Evolutionary conservation across 1,284 basidiomycete species (phyloP).

Genomic region (Coniophora puteana): DNA sequence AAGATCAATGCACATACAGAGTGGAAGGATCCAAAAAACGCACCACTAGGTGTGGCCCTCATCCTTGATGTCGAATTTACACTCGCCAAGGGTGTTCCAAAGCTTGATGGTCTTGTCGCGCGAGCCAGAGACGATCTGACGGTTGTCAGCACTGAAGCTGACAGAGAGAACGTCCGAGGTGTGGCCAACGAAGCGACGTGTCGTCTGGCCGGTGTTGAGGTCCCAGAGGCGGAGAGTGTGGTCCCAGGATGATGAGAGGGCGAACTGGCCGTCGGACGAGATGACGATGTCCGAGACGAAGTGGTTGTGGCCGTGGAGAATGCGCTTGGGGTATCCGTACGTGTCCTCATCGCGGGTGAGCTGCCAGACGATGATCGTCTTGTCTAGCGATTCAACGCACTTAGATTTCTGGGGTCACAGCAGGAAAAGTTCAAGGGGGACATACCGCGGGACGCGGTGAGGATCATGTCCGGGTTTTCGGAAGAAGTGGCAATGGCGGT

Average conservation of each 20-base stretch:
- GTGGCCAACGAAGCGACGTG: constrained; percentile 97
- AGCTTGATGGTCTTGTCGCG: constrained; percentile 98
- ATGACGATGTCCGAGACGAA: constrained; percentile 99
- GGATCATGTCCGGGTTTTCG: constrained; percentile 96
- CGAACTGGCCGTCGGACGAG: constrained; percentile 99
- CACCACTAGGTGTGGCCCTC: constrained; percentile 97
- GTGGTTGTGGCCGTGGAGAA: constrained; percentile 99
- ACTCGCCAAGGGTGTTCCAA: constrained; percentile 99
- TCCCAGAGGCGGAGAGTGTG: constrained; percentile 99
- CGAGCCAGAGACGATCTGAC: constrained; percentile 98
- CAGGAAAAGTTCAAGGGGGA: no score
- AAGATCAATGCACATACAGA: constrained; percentile 7
- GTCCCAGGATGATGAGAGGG: constrained; percentile 99
- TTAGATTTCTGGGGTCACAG: constrained; percentile 15
- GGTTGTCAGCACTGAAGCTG: constrained; percentile 96
- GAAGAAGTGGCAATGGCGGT: constrained; percentile 96
- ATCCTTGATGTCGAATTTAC: constrained; percentile 99
- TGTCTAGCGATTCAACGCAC: constrained; percentile 62
- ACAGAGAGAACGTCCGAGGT: constrained; percentile 97
- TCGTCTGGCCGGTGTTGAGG: constrained; percentile 92
- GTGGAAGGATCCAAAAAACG: constrained; percentile 23
- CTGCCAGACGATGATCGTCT: constrained; percentile 99
- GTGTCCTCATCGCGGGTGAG: constrained; percentile 93
- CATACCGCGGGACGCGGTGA: constrained; percentile 95
- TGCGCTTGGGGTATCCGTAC: constrained; percentile 95